A percentile compares a stretch with the other conserved stretches of the same genome.
Evolutionary conservation across 129 eudicot species (phyloP).

Genomic region (Saposhnikovia divaricata): DNA sequence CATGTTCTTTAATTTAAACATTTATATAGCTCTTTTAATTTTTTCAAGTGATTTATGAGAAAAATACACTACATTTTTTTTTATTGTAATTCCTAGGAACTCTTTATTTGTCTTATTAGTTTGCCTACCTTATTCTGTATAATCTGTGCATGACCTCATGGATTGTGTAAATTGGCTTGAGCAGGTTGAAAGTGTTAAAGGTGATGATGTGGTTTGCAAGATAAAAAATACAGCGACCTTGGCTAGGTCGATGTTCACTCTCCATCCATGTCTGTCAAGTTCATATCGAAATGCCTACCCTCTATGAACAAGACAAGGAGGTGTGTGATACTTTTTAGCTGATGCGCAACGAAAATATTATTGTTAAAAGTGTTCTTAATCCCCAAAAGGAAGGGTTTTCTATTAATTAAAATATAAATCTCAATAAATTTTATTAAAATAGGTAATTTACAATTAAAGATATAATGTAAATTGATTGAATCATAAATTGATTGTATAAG

Average conservation of each 20-base stretch:
- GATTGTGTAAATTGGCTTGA: constrained; percentile 9
- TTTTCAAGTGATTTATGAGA: too few species aligned
- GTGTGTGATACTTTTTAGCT: constrained; percentile 24
- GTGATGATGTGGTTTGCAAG: constrained; percentile 65
- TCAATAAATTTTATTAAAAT: too few species aligned
- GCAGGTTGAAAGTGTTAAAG: constrained; percentile 77
- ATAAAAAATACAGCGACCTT: constrained; percentile 86
- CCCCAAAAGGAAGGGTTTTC: too few species aligned
- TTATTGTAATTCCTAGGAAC: too few species aligned
- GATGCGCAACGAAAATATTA: not conserved
- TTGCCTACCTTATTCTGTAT: not conserved
- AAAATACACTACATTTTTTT: too few species aligned
- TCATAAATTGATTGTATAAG: too few species aligned
- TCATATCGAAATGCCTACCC: constrained; percentile 83
- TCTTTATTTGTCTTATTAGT: not conserved
- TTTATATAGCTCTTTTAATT: too few species aligned
- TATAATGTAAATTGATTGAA: too few species aligned
- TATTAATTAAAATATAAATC: too few species aligned
- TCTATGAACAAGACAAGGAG: constrained; percentile 76
- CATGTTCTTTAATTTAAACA: too few species aligned
- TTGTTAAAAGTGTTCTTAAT: too few species aligned
- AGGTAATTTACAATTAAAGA: too few species aligned
- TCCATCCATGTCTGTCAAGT: constrained; percentile 90
- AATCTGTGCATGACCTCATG: constrained; percentile 15
- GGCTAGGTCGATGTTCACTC: constrained; percentile 69